A percentile compares a stretch with the other conserved stretches of the same genome.
These are phyloP conservation scores for Stropharia rugosoannulata DNA, from an alignment of 768 basidiomycete genomes.

Conservation along the genomic window DNA sequence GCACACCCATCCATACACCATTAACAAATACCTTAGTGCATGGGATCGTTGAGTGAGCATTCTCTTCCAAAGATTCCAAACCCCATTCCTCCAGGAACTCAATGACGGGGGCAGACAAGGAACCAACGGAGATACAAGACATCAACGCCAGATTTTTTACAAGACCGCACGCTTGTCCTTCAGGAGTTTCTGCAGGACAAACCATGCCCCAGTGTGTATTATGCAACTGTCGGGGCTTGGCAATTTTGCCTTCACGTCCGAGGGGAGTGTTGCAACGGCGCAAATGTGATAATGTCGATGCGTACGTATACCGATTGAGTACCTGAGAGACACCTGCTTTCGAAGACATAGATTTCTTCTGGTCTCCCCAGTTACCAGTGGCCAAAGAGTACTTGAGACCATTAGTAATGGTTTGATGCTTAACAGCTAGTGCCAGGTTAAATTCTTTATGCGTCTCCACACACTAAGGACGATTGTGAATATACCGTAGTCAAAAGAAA, in stretches of 20 bases:
- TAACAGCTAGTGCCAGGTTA: constrained; percentile 87
- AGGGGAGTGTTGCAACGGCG: constrained; percentile 98
- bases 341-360: constrained; percentile 97
- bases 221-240: constrained; percentile 97
- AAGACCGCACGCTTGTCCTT: constrained; percentile 98
- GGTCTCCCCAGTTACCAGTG: constrained; percentile 99
- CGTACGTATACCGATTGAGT: constrained; percentile 97
- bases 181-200: constrained; percentile 98
- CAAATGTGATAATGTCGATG: constrained; percentile 95
- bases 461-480: constrained; percentile 55
- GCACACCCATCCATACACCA: constrained; percentile 99
- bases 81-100: constrained; percentile 99
- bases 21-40: constrained; percentile 98
- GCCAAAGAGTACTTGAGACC: constrained; percentile 97
- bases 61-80: constrained; percentile 92
- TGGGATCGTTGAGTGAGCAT: constrained; percentile 78
- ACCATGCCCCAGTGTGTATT: constrained; percentile 99
- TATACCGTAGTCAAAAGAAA: background rate
- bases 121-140: constrained; percentile 97
- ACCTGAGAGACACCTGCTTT: constrained; percentile 99
- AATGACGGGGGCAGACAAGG: constrained; percentile 92
- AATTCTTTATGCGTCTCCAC: constrained; percentile 97
- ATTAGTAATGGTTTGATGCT: constrained; percentile 96
- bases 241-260: constrained; percentile 98
- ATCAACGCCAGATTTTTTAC: constrained; percentile 98